Evolutionary conservation across 2,329 filamentous ascomycete genomes (phyloP).

Genomic region (Botrytis elliptica): DNA sequence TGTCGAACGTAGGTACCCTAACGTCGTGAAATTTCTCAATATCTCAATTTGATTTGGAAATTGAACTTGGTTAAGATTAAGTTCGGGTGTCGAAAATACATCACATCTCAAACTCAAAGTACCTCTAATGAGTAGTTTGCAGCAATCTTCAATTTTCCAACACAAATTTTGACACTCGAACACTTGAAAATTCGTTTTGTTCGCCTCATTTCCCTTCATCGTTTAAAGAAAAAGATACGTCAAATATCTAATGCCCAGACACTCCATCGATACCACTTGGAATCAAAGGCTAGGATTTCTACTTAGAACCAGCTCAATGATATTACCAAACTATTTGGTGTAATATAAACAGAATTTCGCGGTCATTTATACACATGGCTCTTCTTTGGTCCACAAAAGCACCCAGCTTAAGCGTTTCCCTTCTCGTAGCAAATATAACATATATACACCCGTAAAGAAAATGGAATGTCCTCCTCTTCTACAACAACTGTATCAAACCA

Average conservation of each 20-base stretch:
- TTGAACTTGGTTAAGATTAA: not conserved
- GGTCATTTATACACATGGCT: not conserved
- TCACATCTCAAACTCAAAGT: not conserved
- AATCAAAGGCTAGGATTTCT: not conserved
- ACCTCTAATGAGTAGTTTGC: not conserved
- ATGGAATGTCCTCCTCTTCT: too few relatives aligned
- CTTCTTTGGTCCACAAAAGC: not conserved
- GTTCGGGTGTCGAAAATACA: not conserved
- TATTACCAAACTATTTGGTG: not conserved
- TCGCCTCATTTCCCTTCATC: not conserved
- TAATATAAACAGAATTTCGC: not conserved
- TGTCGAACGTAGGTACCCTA: not conserved
- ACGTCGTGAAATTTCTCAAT: not conserved
- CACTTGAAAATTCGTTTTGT: not conserved
- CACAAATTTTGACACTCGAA: not conserved
- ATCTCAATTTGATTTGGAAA: not conserved
- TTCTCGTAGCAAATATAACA: not conserved
- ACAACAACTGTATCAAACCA: not conserved
- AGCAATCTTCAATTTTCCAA: not conserved
- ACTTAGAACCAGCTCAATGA: too few relatives aligned
- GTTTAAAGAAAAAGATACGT: accelerated
- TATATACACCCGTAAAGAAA: not conserved
- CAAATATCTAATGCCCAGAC: not conserved
- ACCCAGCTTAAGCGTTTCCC: not conserved
- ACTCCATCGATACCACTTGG: not conserved